Evolutionary conservation across 2,329 filamentous ascomycete genomes (phyloP).

Genomic region (Fusarium caatingaense): DNA sequence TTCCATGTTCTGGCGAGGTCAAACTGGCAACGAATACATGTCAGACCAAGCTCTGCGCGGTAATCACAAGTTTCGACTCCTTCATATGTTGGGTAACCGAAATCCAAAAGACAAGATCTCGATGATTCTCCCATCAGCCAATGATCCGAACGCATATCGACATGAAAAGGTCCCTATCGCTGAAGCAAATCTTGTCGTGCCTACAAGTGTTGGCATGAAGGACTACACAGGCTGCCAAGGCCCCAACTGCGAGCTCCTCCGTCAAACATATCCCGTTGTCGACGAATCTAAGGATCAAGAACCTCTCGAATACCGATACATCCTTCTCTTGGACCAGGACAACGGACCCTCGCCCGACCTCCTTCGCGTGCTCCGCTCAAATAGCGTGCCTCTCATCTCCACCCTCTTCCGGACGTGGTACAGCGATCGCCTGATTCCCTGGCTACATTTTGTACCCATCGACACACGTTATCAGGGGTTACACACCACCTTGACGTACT

Average conservation of each 20-base stretch:
- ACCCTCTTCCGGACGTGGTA: constrained; percentile 84
- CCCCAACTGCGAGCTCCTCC: constrained; percentile 49
- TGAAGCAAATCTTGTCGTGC: constrained; percentile 65
- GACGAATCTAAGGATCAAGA: constrained; percentile 56
- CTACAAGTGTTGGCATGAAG: constrained; percentile 69
- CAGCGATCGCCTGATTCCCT: constrained; percentile 77
- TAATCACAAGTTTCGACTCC: constrained; percentile 75
- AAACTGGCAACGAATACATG: constrained; percentile 66
- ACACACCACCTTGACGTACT: constrained; percentile 80
- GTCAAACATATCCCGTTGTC: constrained; percentile 49
- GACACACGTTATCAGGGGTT: constrained; percentile 79
- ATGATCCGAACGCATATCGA: constrained; percentile 55
- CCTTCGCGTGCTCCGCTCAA: constrained; percentile 72
- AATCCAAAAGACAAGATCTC: constrained; percentile 61
- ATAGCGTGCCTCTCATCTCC: constrained; percentile 75
- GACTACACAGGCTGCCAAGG: constrained; percentile 67
- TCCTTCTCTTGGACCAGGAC: constrained; percentile 78
- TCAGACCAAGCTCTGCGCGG: constrained; percentile 69
- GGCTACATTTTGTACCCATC: constrained; percentile 84
- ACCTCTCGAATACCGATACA: constrained; percentile 74
- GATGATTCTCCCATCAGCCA: constrained; percentile 65
- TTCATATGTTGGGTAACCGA: constrained; percentile 74
- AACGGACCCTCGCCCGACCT: constrained; percentile 71
- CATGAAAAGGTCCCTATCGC: constrained; percentile 66
- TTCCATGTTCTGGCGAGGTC: constrained; percentile 80